Evolutionary conservation across 2,329 filamentous ascomycete genomes (phyloP), one percentile per base, ranked within the genome.

Genomic region (Cercospora sesami): DNA sequence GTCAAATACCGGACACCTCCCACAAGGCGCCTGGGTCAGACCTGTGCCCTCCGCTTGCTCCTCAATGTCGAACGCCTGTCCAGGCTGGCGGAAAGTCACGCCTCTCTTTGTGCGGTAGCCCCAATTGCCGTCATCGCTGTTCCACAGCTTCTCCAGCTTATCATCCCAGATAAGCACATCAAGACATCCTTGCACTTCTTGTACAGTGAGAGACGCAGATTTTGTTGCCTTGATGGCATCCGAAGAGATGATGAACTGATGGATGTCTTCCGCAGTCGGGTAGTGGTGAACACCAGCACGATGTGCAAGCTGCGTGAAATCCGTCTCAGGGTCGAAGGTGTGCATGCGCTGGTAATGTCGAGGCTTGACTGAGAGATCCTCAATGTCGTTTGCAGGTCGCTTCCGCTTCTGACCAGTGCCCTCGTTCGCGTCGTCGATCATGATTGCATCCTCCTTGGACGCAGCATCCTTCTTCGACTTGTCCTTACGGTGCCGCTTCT

Each of bases 141-240:
- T 72, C 61, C 62, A 66, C 33, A 83, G 81, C 63, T 85, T 80
- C 78, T 98, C 92, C 57, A 99, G 82, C 68, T 92, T 89, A 62
- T 92, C 92, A 75, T 99, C 95, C 81, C 90, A 96, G 62, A 92
- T 89, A 68, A 99, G 87, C 73, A 97, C 91, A 75, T 97, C 91
- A 51, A 98, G 85, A 18, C 98, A 85, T 78, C 94, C 90, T 75
- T 92, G 87, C 73, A 98, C 90, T 75, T 97, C 94, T 33, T 87
- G 86, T 73, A 93, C 89, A 12, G 79, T 77, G 2, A 84, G 77
- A 1, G 75, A 69, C 69, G 79, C 68, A 80, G 88, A 60, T 65
- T 78, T 78, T 16, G 89, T 90, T 69, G 92, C 91, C 67, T 90
- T 90, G 30, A 93, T 90, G 63, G 94, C 86, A 58, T 87, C 86